Evolutionary conservation across 1,284 basidiomycete species (phyloP), one percentile per base, ranked within the genome.

Genomic region (Bothia castanella): DNA sequence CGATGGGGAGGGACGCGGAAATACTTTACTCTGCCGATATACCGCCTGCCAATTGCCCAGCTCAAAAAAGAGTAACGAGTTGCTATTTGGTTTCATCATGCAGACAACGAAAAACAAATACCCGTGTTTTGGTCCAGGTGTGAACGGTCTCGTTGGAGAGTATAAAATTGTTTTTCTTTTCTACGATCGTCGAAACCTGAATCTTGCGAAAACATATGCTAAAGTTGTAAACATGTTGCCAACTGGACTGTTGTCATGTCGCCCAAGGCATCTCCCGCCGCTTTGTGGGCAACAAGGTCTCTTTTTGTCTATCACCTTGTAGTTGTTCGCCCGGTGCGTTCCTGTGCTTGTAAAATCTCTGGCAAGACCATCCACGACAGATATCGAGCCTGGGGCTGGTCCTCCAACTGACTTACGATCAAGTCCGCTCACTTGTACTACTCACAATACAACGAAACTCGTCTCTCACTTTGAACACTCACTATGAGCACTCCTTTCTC

Each of bases 1-100:
- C 74, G 79, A 51, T 91, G 89, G 89, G 83, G 82, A 10, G 69
- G 77, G 45, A 87, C 82, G 42, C 75, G 83, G 40, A 77, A 83
- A 61, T 91, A 91, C 59, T 91, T 91, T 60, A 79, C 75, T 36
- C 62, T 84, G 59, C 80, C 84, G 43, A 64, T 80, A 47, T 91
- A 89, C 64, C 74, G 80, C 37, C 66, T 87, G 31, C 86, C 86
- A 1, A 62, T 86, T 27, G 78, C 75, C 21, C 72, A 61, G 48
- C 76, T 80, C 59, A 68, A 60, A 48, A 55, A 45, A 45, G 50
- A 45, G 49, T 54, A 31, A 41, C 9, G 19, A 35, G 11, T 30
- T 32, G 36, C 17, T 14, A 34, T 37, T 13, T 34, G 17, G 20
- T 49, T 25, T 27, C 8, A 16, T 14, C 37, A 8, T 20, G 30